Base-by-base conservation (phyloP, 1,284 basidiomycete genomes). In the Apiotrichum veenhuisii region DNA sequence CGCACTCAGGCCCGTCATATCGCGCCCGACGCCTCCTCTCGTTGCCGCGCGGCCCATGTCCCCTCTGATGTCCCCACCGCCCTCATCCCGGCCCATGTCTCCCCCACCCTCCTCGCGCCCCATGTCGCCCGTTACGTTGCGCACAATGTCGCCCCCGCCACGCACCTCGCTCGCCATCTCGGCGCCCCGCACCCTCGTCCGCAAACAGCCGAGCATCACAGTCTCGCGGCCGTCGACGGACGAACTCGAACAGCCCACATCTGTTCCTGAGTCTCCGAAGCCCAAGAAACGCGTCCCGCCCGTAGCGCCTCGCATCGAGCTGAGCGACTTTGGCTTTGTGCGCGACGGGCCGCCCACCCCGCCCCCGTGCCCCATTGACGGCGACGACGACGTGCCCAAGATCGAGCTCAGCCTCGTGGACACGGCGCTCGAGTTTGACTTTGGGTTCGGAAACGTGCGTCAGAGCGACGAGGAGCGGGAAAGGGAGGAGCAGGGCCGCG, bases 281-380 rank as follows among this genome's bases (percentile, higher is more conserved):
- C 25, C 27, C 3, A 15, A 17, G 17, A 30, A 30, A 30, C 30
- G 23, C 49, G 11, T 38, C 37, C 17, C 36, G 23, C 12, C 47
- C 7, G 25, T n/a, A 7, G 38, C 49, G 49, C 49, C 49, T 11
- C 49, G 49, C 18, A 50, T 50, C 38, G 18, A 26, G n/a, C 38
- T 50, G 4, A 26, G n/a, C 26, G 49, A 50, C 49, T 50, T 50
- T 50, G 49, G 49, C 3, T 50, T 50, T 22, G 49, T 41, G 10
- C 49, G 49, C 49, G 38, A 50, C 18, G 49, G 49, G 1, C 49
- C 49, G n/a, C 37, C 37, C 4, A 50, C 49, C 25, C 49, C 49
- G 37, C 49, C 49, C 17, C 49, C 14, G 15, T 4, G 15, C 18
- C 3, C 45, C 1, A 12, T 17, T 10, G 42, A 27, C 11, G 37